Percentiles rank a stretch among this genome's conserved stretches.
phyloP scores from a whole-genome alignment of 768 basidiomycete genomes.

The Agaricus sinodeliciosus region DNA sequence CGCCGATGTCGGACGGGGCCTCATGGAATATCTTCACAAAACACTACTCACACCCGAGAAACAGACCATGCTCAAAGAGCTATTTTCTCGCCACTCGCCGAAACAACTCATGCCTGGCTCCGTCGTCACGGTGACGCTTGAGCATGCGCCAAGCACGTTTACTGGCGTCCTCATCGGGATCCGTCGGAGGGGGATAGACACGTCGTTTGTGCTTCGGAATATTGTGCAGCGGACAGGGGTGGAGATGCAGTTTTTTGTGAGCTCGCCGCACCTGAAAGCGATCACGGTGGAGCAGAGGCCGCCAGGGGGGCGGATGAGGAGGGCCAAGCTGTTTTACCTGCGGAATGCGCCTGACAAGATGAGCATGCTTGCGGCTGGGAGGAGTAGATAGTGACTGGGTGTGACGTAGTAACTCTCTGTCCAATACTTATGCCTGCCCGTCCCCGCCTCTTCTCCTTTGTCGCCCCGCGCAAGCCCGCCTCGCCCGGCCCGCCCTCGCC shows the following conservation, averaged over 20 bases:
- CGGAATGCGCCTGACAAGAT: conserved; percentile 82
- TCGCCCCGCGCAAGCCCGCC: conserved; percentile 31
- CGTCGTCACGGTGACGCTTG: conserved; percentile 73
- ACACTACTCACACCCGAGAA: conserved; percentile 64
- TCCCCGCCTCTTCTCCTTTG: conserved; percentile 48
- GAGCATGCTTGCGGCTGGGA: conserved; percentile 56
- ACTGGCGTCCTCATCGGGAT: conserved; percentile 85
- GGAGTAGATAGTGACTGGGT: conserved; percentile 9
- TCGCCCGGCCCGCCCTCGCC: conserved; percentile 70
- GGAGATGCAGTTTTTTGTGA: conserved; percentile 87
- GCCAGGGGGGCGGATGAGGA: conserved; percentile 54
- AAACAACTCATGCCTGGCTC: conserved; percentile 74
- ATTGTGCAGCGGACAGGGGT: conserved; percentile 87
- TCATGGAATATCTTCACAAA: conserved; percentile 69
- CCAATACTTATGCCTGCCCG: conserved; percentile 34
- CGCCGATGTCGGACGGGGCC: conserved; percentile 63
- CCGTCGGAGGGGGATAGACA: conserved; percentile 78
- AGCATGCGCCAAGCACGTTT: conserved; percentile 76
- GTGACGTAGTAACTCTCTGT: conserved; percentile 5
- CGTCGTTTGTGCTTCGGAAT: conserved; percentile 85
- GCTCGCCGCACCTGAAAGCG: conserved; percentile 81
- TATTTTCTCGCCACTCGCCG: conserved; percentile 69
- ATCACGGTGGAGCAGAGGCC: conserved; percentile 73
- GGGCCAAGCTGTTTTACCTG: conserved; percentile 81
- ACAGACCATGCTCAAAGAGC: conserved; percentile 53